These are phyloP conservation scores for Anthracocystis setariae DNA, from an alignment of 1,284 basidiomycete genomes.

Conservation along the genomic window DNA sequence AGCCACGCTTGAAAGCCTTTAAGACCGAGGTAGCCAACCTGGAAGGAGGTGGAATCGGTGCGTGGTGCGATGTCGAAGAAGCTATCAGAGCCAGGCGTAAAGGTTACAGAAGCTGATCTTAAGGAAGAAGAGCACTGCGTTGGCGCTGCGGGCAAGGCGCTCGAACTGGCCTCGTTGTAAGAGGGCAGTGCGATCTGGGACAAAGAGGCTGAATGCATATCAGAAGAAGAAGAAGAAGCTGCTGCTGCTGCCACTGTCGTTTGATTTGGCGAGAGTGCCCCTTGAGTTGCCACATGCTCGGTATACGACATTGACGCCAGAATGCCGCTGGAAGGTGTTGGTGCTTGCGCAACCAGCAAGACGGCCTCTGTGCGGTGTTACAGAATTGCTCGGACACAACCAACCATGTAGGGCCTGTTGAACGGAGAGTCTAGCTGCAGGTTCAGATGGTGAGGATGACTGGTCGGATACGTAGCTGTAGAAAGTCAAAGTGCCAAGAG, in stretches of 20 bases:
- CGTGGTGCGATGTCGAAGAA: conserved; percentile 65
- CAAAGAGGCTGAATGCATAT: no score
- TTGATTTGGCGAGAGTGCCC: no score
- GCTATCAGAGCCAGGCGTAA: conserved; percentile 10
- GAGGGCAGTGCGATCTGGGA: conserved; percentile 11
- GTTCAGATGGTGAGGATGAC: background rate
- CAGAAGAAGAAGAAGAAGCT: no score
- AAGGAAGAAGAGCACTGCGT: background rate
- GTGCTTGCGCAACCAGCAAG: background rate
- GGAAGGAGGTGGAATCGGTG: conserved; percentile 62
- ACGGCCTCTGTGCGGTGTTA: background rate
- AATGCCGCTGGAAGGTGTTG: background rate
- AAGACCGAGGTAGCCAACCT: conserved; percentile 64
- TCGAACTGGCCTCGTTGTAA: conserved; percentile 24
- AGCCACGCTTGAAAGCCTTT: conserved; percentile 57
- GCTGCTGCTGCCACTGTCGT: no score
- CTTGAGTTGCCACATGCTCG: no score
- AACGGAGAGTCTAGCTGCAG: no score
- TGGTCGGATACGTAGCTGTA: background rate
- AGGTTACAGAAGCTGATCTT: background rate
- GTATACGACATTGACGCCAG: no score
- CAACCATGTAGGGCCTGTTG: background rate
- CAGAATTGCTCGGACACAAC: background rate
- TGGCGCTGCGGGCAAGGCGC: background rate
- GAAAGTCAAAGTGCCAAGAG: no score